Percentiles rank a stretch among this genome's conserved stretches.
phyloP scores from a whole-genome alignment of 2,329 filamentous ascomycete species.

The Fusarium haematococcum region DNA sequence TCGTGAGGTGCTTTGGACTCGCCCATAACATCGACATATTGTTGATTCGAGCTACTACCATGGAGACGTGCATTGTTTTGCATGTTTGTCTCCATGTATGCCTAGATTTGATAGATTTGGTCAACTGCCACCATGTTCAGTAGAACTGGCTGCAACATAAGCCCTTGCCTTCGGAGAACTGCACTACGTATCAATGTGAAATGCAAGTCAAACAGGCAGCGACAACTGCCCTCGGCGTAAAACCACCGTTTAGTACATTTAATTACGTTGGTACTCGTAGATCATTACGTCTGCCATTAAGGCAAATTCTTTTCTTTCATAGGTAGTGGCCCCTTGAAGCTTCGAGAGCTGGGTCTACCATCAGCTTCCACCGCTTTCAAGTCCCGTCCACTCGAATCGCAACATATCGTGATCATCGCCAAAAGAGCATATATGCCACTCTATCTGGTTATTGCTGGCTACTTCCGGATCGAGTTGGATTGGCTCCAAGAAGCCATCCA shows the following conservation, averaged over 20 bases:
- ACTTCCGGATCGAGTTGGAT: constrained; percentile 40
- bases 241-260: neutral
- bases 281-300: constrained; percentile 4
- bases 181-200: no score
- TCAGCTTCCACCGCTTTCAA: neutral
- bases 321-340: neutral
- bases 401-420: neutral
- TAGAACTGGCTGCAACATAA: neutral
- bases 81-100: neutral
- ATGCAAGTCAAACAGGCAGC: neutral
- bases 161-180: neutral
- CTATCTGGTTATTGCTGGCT: constrained; percentile 11
- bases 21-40: neutral
- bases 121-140: neutral
- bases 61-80: neutral
- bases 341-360: neutral
- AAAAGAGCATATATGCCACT: neutral
- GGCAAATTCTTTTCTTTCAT: neutral
- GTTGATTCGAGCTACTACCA: neutral
- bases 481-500: constrained; percentile 75
- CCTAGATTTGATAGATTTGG: neutral
- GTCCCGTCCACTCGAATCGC: neutral
- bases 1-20: neutral
- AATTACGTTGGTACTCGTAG: constrained; percentile 5
- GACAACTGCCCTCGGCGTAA: neutral